These are phyloP conservation scores for Trametes punicea DNA, from an alignment of 768 basidiomycete species.

Conservation along the genomic window DNA sequence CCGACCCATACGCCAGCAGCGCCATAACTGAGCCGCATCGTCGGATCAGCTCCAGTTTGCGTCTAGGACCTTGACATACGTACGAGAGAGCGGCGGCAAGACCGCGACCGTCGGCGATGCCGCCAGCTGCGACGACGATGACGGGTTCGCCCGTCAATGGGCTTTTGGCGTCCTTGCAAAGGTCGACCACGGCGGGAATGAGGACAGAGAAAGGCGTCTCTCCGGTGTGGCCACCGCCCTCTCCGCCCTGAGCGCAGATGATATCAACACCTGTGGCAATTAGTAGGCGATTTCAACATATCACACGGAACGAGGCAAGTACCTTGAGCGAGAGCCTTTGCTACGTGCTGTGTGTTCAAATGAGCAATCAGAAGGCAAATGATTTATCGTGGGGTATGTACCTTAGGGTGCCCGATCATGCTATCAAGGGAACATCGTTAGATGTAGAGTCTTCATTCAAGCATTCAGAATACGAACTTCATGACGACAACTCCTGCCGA, in stretches of 20 bases:
- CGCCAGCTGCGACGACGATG: constrained; percentile 80
- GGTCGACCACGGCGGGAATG: constrained; percentile 78
- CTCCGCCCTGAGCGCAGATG: constrained; percentile 85
- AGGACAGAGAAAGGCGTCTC: constrained; percentile 79
- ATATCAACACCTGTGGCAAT: constrained; percentile 68
- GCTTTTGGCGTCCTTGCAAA: constrained; percentile 64
- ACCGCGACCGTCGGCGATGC: constrained; percentile 79
- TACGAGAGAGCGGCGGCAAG: constrained; percentile 73
- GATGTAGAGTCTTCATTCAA: not conserved
- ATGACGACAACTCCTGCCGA: constrained; percentile 75
- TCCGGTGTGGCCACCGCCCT: constrained; percentile 88
- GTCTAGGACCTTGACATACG: constrained; percentile 2
- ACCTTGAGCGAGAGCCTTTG: constrained; percentile 74
- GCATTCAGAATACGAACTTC: constrained; percentile 54
- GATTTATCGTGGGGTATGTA: too few relatives aligned
- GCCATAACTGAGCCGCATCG: constrained; percentile 53
- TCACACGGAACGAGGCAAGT: not conserved
- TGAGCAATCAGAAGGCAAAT: constrained; percentile 5
- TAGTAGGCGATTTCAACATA: not conserved
- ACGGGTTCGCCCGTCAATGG: constrained; percentile 77
- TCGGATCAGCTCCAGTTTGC: not conserved
- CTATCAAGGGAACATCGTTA: constrained; percentile 32
- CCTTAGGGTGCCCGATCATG: constrained; percentile 86
- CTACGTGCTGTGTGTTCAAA: constrained; percentile 50
- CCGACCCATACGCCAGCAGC: constrained; percentile 88